These are phyloP conservation scores for Takashimella koratensis DNA, from an alignment of 1,284 basidiomycete species.

Conservation along the genomic window DNA sequence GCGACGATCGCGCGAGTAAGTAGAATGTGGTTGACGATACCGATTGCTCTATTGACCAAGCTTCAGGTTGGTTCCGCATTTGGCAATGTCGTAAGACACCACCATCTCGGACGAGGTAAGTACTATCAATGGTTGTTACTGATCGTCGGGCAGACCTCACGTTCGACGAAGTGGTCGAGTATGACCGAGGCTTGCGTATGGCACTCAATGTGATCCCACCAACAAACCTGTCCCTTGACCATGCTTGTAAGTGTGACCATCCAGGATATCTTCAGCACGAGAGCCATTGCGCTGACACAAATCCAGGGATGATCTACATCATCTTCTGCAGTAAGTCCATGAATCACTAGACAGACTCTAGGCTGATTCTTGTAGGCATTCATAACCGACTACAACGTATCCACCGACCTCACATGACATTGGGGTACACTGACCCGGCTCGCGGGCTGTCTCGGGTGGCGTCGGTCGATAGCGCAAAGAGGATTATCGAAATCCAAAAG, in stretches of 20 bases:
- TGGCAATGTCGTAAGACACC: not conserved
- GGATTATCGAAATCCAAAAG: slow-evolving; percentile 12
- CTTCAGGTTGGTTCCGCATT: not conserved
- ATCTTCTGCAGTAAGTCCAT: slow-evolving; percentile 5
- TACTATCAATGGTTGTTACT: no score
- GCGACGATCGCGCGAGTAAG: slow-evolving; percentile 10
- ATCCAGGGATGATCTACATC: slow-evolving; percentile 16
- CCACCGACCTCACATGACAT: slow-evolving; percentile 20
- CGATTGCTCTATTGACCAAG: no score
- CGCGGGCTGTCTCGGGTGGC: slow-evolving; percentile 1
- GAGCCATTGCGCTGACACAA: not conserved
- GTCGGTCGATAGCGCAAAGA: slow-evolving; percentile 12
- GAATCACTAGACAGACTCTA: not conserved
- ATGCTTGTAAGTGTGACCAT: not conserved
- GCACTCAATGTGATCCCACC: not conserved
- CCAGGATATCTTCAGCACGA: not conserved
- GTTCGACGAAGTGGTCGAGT: not conserved
- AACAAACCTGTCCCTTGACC: not conserved
- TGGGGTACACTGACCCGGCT: slow-evolving; percentile 6
- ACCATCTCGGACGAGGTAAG: not conserved
- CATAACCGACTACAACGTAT: slow-evolving; percentile 21
- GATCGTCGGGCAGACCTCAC: not conserved
- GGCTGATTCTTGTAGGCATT: slow-evolving; percentile 6
- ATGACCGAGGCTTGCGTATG: slow-evolving; percentile 1
- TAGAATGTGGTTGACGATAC: no score